A percentile compares a stretch with the other conserved stretches of the same genome.
phyloP scores from a whole-genome alignment of 768 basidiomycete species.

The Termitomyces sp. region DNA sequence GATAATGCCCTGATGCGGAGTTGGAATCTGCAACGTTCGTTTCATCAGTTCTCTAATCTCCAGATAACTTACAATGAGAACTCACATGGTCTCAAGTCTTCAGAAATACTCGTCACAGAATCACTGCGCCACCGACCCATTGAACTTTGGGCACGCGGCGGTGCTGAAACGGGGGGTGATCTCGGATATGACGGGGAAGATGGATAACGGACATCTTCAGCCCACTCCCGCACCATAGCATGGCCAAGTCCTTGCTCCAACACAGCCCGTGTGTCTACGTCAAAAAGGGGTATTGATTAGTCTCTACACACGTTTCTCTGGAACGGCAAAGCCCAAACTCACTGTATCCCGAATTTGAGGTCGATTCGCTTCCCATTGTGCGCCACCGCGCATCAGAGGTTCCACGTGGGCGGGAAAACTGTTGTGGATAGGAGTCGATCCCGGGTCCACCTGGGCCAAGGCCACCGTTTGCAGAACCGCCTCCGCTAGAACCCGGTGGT shows the following conservation, averaged over 20 bases:
- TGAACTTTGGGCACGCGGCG: not conserved
- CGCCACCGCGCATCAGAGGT: conserved; percentile 68
- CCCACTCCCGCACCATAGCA: not conserved
- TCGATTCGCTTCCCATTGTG: conserved; percentile 23
- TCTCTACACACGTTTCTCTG: not conserved
- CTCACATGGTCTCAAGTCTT: not conserved
- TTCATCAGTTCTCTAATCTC: not conserved
- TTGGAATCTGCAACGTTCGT: not conserved
- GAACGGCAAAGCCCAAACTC: conserved; percentile 11
- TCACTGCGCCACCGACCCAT: conserved; percentile 7
- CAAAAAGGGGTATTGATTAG: not conserved
- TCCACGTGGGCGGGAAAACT: conserved; percentile 58
- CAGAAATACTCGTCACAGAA: not conserved
- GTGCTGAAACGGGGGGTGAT: not conserved
- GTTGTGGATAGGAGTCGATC: conserved; percentile 25
- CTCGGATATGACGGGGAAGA: not conserved
- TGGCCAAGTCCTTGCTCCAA: not conserved
- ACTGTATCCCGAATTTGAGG: conserved; percentile 25
- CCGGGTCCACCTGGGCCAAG: conserved; percentile 15
- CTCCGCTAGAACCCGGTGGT: conserved; percentile 33
- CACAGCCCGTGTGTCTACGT: not conserved
- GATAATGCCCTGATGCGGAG: not conserved
- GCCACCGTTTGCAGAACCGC: conserved; percentile 25
- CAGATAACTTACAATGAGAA: not conserved
- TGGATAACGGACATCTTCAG: not conserved